Base-by-base conservation (phyloP, 805 yeast genomes). In the Saccharomycopsis fibuligera region DNA sequence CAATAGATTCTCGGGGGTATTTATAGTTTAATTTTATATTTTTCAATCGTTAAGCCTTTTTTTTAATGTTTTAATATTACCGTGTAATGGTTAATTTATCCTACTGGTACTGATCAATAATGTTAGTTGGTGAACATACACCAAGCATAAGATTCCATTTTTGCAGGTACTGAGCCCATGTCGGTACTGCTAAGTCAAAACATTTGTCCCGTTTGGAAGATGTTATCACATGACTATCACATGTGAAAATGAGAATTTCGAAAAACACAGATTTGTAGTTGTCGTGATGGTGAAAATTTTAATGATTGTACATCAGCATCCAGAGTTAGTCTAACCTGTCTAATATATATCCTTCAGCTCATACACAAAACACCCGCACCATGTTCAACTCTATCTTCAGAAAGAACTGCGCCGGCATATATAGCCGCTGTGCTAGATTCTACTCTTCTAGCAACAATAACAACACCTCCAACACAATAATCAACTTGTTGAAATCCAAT, bases 1-100 rank as follows among this genome's bases (percentile, higher is more conserved):
- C 24, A 42, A 42, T 42, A 42, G 45, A 42, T 42, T 23, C 31
- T 30, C 24, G 45, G 45, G 45, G 37, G 14, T 33, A 33, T 33
- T 33, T 12, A 10, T 33, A 16, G 9, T 29, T 29, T 9, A 12
- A 29, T 29, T 29, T 29, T 29, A 8, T 29, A 9, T 9, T 29
- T 9, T 9, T 9, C 8, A 12, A 29, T 29, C 12, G 8, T 8
- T 29, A 29, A 29, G 8, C 12, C 8, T 29, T 9, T 29, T 29
- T 29, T 12, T 9, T 9, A 12, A 8, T 12, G 31, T 8, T 29
- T 29, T 29, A 8, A 12, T 29, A 29, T 29, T 9, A 9, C 8
- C 31, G 31, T 9, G 31, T 29, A 8, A 29, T 29, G 31, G 8
- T 12, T 29, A 9, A 29, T 29, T 8, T 9, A 9, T 9, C 31